Evolutionary conservation across 257 asterid species (phyloP).

Genomic region (Buddleja alternifolia): DNA sequence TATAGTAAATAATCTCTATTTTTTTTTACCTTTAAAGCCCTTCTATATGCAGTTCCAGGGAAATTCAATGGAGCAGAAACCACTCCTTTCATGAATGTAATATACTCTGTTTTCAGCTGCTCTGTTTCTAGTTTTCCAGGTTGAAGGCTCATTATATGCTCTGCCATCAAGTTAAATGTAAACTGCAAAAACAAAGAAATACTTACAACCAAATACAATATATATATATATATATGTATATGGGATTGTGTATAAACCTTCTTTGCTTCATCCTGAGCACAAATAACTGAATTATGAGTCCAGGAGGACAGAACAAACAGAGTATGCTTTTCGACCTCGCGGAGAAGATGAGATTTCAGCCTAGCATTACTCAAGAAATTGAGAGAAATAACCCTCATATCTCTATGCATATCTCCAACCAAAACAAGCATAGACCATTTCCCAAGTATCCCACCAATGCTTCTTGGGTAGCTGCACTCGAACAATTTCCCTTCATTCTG

Average conservation of each 20-base stretch:
- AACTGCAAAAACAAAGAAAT: slow-evolving; percentile 48
- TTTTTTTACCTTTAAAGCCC: slow-evolving; percentile 60
- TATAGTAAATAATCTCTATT: no score
- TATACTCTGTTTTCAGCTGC: slow-evolving; percentile 73
- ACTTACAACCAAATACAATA: background rate
- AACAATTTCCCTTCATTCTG: slow-evolving; percentile 84
- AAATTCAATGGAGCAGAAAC: slow-evolving; percentile 90
- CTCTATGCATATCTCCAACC: slow-evolving; percentile 94
- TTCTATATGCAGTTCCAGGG: slow-evolving; percentile 94
- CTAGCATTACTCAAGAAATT: slow-evolving; percentile 80
- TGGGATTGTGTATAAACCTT: slow-evolving; percentile 66
- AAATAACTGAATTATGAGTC: slow-evolving; percentile 51
- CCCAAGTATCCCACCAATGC: slow-evolving; percentile 95
- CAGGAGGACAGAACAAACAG: slow-evolving; percentile 72
- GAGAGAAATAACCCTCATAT: slow-evolving; percentile 81
- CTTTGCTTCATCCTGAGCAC: slow-evolving; percentile 92
- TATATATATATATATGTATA: no score
- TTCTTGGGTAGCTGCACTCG: slow-evolving; percentile 89
- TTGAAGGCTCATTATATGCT: slow-evolving; percentile 86
- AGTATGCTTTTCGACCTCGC: slow-evolving; percentile 78
- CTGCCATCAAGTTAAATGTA: slow-evolving; percentile 90
- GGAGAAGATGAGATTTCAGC: slow-evolving; percentile 66
- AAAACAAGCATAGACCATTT: slow-evolving; percentile 94
- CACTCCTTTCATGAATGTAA: slow-evolving; percentile 95
- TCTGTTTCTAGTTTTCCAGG: slow-evolving; percentile 83